Percentiles rank a stretch among this genome's conserved stretches.
Evolutionary conservation across 805 yeast species (phyloP).

Genomic region (Kregervanrija delftensis): DNA sequence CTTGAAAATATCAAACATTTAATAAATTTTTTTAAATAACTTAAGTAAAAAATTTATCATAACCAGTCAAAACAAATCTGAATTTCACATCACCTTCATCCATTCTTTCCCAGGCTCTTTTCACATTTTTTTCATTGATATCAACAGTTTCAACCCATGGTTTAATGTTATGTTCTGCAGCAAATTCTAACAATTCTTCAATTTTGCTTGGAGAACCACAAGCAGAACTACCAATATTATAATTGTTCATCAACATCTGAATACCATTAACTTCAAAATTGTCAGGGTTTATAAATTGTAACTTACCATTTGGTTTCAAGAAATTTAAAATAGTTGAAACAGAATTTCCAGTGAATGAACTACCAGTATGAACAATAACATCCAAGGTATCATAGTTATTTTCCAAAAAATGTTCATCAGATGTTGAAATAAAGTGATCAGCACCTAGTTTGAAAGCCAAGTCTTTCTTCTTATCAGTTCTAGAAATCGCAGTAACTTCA

Average conservation of each 20-base stretch:
- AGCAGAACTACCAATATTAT: slow-evolving; percentile 20
- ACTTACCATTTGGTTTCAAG: slow-evolving; percentile 26
- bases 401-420: slow-evolving; percentile 35
- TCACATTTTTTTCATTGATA: slow-evolving; percentile 35
- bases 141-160: slow-evolving; percentile 48
- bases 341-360: slow-evolving; percentile 27
- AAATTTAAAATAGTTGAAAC: slow-evolving; percentile 17
- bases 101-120: slow-evolving; percentile 38
- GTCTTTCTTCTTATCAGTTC: slow-evolving; percentile 40
- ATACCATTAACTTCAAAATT: not conserved
- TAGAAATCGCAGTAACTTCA: slow-evolving; percentile 49
- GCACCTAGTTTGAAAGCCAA: slow-evolving; percentile 48
- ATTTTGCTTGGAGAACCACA: slow-evolving; percentile 42
- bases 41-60: slow-evolving; percentile 27
- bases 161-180: slow-evolving; percentile 37
- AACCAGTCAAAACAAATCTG: slow-evolving; percentile 46
- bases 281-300: slow-evolving; percentile 8
- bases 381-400: slow-evolving; percentile 31
- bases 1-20: too few relatives aligned
- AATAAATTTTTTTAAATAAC: too few relatives aligned
- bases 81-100: slow-evolving; percentile 43
- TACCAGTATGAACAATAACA: slow-evolving; percentile 42
- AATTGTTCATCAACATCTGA: not conserved
- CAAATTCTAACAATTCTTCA: slow-evolving; percentile 38
- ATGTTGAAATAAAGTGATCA: slow-evolving; percentile 46